Evolutionary conservation across 1,139 yeast genomes (phyloP).

Genomic region (Suhomyces yuchorum): DNA sequence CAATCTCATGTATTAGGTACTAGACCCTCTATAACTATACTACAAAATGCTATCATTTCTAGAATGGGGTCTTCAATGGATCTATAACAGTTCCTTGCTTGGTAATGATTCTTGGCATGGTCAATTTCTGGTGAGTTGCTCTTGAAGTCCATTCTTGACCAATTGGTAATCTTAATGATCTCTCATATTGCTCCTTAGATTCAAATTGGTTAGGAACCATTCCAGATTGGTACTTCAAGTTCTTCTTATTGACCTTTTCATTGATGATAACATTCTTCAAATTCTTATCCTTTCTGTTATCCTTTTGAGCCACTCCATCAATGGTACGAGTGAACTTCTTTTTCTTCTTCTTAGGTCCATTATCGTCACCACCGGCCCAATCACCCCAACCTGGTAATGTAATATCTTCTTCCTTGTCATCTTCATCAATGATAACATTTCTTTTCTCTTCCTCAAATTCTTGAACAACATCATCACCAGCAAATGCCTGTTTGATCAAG

Average conservation of each 20-base stretch:
- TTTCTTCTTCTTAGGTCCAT: constrained; percentile 46
- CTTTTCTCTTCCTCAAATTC: constrained; percentile 79
- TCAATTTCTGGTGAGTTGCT: constrained; percentile 80
- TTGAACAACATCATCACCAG: constrained; percentile 88
- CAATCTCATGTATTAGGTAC: constrained; percentile 1
- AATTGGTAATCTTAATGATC: constrained; percentile 91
- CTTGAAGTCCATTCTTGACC: constrained; percentile 97
- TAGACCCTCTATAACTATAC: constrained; percentile 8
- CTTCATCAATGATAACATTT: constrained; percentile 73
- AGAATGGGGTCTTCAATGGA: constrained; percentile 77
- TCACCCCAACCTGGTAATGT: constrained; percentile 96
- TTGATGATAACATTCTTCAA: constrained; percentile 83
- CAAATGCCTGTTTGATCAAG: constrained; percentile 87
- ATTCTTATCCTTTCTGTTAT: constrained; percentile 76
- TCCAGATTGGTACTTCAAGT: constrained; percentile 78
- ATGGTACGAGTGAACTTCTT: constrained; percentile 65
- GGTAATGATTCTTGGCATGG: constrained; percentile 84
- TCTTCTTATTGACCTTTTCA: constrained; percentile 83
- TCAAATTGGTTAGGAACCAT: constrained; percentile 95
- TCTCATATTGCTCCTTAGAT: constrained; percentile 89
- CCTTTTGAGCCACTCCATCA: constrained; percentile 70
- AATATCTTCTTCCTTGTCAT: constrained; percentile 80
- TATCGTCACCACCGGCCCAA: constrained; percentile 67
- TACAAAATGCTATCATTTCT: constrained; percentile 25
- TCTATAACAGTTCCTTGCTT: constrained; percentile 90